Conservation (phyloP, 306 rosid species). For the Fragaria iinumae region DNA sequence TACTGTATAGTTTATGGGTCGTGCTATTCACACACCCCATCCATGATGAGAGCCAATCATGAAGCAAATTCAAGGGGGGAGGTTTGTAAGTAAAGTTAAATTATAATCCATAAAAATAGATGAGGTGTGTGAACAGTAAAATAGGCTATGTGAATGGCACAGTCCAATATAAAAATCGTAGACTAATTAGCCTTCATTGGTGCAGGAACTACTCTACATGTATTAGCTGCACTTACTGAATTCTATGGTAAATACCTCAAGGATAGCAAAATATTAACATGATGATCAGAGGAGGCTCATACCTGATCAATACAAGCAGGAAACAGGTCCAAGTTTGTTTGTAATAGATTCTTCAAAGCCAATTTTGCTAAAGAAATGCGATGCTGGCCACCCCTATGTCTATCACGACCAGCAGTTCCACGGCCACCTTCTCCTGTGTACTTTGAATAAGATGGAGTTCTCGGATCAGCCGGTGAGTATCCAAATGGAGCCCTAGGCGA, state of each 20-base stretch:
- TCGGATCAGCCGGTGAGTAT: conserved; percentile 95
- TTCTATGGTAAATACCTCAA: background rate
- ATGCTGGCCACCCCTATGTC: conserved; percentile 81
- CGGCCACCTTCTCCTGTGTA: conserved; percentile 79
- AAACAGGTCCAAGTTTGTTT: conserved; percentile 93
- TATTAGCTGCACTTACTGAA: background rate
- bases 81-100: too few species aligned
- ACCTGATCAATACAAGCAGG: conserved; percentile 99
- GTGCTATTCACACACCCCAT: too few species aligned
- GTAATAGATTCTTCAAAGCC: conserved; percentile 89
- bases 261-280: background rate
- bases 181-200: background rate
- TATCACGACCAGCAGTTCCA: conserved; percentile 84
- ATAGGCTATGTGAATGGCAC: too few species aligned
- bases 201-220: background rate
- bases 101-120: too few species aligned
- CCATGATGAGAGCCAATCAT: too few species aligned
- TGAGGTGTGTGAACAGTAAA: too few species aligned
- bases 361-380: conserved; percentile 88
- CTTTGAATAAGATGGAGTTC: conserved; percentile 97
- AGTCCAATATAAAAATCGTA: background rate
- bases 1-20: background rate
- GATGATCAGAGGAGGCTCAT: conserved; percentile 22
- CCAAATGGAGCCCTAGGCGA: conserved; percentile 97
- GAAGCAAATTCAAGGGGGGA: too few species aligned